Percentiles rank a stretch among this genome's conserved stretches.
Conservation (phyloP, 345 rosid species). For the Bruguiera parviflora region DNA sequence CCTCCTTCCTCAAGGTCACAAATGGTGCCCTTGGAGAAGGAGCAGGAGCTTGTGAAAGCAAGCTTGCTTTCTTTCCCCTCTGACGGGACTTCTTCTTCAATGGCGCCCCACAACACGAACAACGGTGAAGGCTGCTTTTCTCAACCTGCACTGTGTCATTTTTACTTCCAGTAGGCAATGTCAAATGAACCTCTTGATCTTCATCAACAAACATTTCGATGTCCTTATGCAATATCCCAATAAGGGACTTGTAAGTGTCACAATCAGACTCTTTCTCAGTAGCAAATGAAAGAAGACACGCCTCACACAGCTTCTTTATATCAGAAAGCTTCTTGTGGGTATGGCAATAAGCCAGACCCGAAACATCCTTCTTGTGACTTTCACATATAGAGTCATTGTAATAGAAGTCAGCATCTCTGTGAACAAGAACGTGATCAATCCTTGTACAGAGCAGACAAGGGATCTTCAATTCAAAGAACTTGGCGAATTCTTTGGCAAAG, state of each 20-base stretch:
- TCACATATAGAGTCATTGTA: constrained; percentile 81
- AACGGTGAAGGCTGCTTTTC: constrained; percentile 30
- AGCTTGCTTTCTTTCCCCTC: constrained; percentile 27
- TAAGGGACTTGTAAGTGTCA: constrained; percentile 71
- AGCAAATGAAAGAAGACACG: constrained; percentile 90
- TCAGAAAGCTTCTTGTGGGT: constrained; percentile 80
- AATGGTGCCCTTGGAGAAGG: constrained; percentile 66
- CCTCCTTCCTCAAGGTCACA: constrained; percentile 22
- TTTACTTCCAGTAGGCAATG: constrained; percentile 36
- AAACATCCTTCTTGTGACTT: constrained; percentile 69
- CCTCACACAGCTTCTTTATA: constrained; percentile 76
- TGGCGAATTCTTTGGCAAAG: constrained; percentile 59
- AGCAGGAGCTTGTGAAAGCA: constrained; percentile 49
- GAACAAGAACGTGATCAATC: constrained; percentile 61
- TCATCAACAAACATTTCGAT: constrained; percentile 66
- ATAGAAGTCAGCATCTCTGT: constrained; percentile 47
- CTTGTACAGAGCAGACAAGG: constrained; percentile 91
- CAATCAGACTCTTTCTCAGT: constrained; percentile 71
- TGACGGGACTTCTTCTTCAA: constrained; percentile 45
- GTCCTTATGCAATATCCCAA: constrained; percentile 75
- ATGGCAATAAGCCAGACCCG: constrained; percentile 79
- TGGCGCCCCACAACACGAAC: constrained; percentile 71
- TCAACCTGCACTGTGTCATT: constrained; percentile 22
- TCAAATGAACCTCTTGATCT: constrained; percentile 44
- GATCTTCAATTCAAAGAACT: constrained; percentile 63